Conservation (phyloP, 352 stramenopile species). For the Globisporangium yorkense region DNA sequence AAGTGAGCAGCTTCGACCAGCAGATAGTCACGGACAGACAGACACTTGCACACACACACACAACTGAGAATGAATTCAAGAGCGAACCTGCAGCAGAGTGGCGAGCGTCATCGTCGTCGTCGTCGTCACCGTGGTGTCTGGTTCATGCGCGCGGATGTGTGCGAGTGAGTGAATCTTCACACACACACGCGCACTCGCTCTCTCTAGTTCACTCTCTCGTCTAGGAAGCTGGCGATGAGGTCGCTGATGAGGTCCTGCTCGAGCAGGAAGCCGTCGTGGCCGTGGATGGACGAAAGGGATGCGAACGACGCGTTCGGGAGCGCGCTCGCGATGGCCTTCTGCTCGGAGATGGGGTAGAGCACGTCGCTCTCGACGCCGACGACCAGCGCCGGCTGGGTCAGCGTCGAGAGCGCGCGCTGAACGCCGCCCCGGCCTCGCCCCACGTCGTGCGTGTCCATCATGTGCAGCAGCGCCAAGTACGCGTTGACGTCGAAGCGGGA, state of each 20-base stretch:
- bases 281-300: conserved; percentile 87
- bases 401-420: conserved; percentile 39
- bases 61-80: neutral
- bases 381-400: conserved; percentile 84
- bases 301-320: conserved; percentile 86
- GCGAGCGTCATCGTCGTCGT: neutral
- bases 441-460: conserved; percentile 97
- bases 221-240: conserved; percentile 54
- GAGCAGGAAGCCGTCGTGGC: conserved; percentile 96
- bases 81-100: conserved; percentile 1
- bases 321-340: conserved; percentile 78
- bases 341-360: conserved; percentile 92
- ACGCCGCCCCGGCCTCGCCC: conserved; percentile 77
- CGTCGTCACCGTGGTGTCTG: neutral
- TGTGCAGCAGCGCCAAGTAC: conserved; percentile 93
- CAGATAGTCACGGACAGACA: neutral
- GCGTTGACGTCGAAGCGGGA: conserved; percentile 93
- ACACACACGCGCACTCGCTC: neutral
- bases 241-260: conserved; percentile 91
- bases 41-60: neutral
- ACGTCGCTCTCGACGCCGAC: conserved; percentile 94
- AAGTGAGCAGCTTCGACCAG: conserved; percentile 23
- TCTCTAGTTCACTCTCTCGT: conserved; percentile 18
- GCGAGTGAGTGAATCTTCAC: neutral
- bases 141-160: neutral